These are phyloP conservation scores for Leccinum pachyderme DNA, from an alignment of 1,284 basidiomycete genomes.

Conservation along the genomic window DNA sequence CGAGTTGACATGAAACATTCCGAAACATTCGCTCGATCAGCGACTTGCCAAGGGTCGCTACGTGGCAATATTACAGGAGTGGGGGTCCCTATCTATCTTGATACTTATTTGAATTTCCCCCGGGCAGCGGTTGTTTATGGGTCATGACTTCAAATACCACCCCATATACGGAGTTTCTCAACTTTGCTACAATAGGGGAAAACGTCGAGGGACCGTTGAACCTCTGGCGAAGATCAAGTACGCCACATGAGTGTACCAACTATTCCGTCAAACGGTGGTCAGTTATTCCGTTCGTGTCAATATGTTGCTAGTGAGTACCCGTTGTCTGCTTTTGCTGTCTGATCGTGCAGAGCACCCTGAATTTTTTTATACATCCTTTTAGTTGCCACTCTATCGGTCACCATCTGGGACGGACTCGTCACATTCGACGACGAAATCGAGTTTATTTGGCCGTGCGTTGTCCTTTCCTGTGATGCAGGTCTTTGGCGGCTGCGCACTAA, in stretches of 20 bases:
- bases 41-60: background rate
- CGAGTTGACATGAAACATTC: background rate
- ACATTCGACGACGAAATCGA: conserved; percentile 13
- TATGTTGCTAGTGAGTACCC: background rate
- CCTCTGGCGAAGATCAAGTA: background rate
- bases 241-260: background rate
- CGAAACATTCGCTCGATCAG: background rate
- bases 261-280: background rate
- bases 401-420: conserved; percentile 18
- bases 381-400: background rate
- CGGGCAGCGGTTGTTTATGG: background rate
- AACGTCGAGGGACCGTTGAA: background rate
- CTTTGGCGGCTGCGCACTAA: background rate
- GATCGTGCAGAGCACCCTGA: background rate
- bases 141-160: background rate
- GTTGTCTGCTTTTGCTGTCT: background rate
- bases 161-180: background rate
- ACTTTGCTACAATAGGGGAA: background rate
- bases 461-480: background rate
- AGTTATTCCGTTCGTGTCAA: background rate
- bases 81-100: background rate
- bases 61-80: background rate
- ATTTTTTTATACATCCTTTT: background rate
- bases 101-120: background rate
- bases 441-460: conserved; percentile 18